phyloP scores from a whole-genome alignment of 805 yeast species.

The Saturnispora ahearnii region DNA sequence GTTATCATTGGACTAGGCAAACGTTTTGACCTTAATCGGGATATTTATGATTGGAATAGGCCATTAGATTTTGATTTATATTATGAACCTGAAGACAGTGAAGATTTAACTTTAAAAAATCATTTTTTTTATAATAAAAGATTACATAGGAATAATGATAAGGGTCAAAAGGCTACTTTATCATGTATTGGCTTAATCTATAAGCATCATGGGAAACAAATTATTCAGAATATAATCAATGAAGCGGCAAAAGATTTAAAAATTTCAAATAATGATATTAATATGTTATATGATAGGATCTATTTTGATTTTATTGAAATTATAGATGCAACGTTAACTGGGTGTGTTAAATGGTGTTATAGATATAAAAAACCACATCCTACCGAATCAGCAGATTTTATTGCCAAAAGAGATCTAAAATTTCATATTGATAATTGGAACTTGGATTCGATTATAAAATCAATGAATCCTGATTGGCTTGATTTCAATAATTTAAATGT shows the following conservation, averaged over 20 bases:
- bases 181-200: constrained; percentile 88
- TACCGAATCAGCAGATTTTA: background rate
- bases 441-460: constrained; percentile 65
- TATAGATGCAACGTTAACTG: constrained; percentile 56
- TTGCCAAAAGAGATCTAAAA: constrained; percentile 19
- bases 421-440: constrained; percentile 65
- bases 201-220: constrained; percentile 69
- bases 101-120: background rate
- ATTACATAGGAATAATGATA: constrained; percentile 7
- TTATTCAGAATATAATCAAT: constrained; percentile 41
- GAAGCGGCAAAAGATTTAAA: constrained; percentile 17
- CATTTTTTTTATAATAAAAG: constrained; percentile 3
- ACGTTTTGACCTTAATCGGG: too few relatives aligned
- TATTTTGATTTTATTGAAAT: constrained; percentile 83
- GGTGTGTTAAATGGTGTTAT: constrained; percentile 1
- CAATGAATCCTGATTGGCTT: constrained; percentile 77
- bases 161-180: constrained; percentile 22
- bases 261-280: constrained; percentile 32
- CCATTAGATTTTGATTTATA: background rate
- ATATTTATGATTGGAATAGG: background rate
- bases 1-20: constrained; percentile 1
- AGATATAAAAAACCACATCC: constrained; percentile 1
- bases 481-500: constrained; percentile 49
- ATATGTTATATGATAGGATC: constrained; percentile 58
- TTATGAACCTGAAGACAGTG: background rate